Evolutionary conservation across 1,284 basidiomycete genomes (phyloP).

Genomic region (Cryptococcus wingfieldii): DNA sequence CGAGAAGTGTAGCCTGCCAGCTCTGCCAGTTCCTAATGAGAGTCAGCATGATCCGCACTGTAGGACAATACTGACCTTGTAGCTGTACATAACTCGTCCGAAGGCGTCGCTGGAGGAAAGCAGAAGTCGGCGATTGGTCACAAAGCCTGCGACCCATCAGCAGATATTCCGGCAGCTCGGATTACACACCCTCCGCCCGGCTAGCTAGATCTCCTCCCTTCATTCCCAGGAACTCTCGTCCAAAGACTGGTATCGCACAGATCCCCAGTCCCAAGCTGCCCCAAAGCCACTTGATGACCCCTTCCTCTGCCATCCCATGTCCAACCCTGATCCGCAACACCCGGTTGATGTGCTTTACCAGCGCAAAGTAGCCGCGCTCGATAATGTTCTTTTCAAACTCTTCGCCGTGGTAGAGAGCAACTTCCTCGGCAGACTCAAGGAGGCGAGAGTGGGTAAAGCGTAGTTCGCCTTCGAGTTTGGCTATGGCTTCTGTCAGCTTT

Average conservation of each 20-base stretch:
- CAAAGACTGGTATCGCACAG: constrained; percentile 92
- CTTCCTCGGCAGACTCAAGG: constrained; percentile 88
- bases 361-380: constrained; percentile 81
- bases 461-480: constrained; percentile 80
- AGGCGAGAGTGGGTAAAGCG: constrained; percentile 92
- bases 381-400: constrained; percentile 87
- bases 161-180: neutral
- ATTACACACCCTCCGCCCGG: constrained; percentile 69
- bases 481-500: constrained; percentile 49
- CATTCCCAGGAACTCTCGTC: constrained; percentile 70
- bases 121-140: constrained; percentile 86
- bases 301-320: constrained; percentile 90
- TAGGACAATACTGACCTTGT: constrained; percentile 55
- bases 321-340: constrained; percentile 78
- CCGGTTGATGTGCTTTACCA: constrained; percentile 83
- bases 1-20: constrained; percentile 93
- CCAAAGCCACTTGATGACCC: constrained; percentile 97
- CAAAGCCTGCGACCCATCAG: constrained; percentile 61
- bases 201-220: constrained; percentile 67
- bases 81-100: constrained; percentile 80
- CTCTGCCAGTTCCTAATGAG: constrained; percentile 70
- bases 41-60: neutral
- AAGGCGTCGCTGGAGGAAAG: constrained; percentile 61
- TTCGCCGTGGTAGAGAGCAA: constrained; percentile 89
- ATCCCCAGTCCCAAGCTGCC: constrained; percentile 88